Conservation (phyloP, 2,329 filamentous ascomycete genomes). For the Xylaria sp. region DNA sequence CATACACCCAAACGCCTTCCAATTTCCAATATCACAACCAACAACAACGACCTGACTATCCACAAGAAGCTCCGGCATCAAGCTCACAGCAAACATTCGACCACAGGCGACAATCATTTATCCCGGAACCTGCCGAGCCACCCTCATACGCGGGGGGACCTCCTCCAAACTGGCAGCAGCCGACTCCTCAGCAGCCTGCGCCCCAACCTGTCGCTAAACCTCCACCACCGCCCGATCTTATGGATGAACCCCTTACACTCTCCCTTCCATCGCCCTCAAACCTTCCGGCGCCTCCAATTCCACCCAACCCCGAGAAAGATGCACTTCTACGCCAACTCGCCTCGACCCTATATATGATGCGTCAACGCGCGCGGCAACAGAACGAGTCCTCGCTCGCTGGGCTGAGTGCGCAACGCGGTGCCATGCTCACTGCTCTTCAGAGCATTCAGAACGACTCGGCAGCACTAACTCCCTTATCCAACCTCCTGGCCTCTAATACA, state of each 20-base stretch:
- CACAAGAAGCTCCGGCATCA: constrained; percentile 30
- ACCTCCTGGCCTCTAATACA: constrained; percentile 77
- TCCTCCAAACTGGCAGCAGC: constrained; percentile 38
- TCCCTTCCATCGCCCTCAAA: constrained; percentile 54
- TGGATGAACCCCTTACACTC: constrained; percentile 63
- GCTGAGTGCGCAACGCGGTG: constrained; percentile 77
- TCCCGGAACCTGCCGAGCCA: constrained; percentile 13
- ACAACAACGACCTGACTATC: constrained; percentile 34
- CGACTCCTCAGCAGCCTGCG: constrained; percentile 31
- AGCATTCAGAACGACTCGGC: constrained; percentile 76
- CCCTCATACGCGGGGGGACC: constrained; percentile 30
- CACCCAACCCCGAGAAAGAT: constrained; percentile 95
- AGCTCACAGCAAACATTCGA: constrained; percentile 33
- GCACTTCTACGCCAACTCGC: constrained; percentile 80
- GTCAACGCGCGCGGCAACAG: constrained; percentile 71
- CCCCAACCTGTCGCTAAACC: constrained; percentile 45
- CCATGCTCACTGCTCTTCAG: constrained; percentile 73
- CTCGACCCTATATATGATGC: constrained; percentile 69
- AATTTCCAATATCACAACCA: constrained; percentile 35
- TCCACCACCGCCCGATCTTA: constrained; percentile 57
- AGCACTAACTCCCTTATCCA: constrained; percentile 72
- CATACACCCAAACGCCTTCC: constrained; percentile 37
- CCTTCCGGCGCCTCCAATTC: constrained; percentile 79
- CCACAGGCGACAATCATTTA: constrained; percentile 22
- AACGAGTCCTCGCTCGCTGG: constrained; percentile 77